Evolutionary conservation across 2,329 filamentous ascomycete species (phyloP).

Genomic region (Epichloe sibirici): DNA sequence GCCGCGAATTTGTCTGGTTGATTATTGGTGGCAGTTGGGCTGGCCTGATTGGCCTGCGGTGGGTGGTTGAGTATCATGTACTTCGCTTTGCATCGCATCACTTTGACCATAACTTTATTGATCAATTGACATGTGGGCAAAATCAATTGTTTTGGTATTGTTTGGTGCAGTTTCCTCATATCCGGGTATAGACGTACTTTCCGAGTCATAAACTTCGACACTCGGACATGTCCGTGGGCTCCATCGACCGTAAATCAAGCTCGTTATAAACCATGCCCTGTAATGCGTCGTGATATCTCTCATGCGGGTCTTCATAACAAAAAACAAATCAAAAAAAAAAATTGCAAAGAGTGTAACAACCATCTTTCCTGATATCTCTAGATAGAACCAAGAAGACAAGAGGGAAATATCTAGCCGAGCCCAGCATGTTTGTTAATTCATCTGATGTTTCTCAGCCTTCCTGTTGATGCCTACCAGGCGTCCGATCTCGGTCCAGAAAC

Average conservation of each 20-base stretch:
- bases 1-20: background rate
- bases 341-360: background rate
- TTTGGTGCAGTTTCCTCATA: background rate
- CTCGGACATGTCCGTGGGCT: background rate
- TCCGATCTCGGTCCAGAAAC: slow-evolving; percentile 44
- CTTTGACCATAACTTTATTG: background rate
- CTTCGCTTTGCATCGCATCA: background rate
- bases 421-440: slow-evolving; percentile 2
- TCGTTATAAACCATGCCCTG: background rate
- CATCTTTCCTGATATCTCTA: background rate
- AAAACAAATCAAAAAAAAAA: background rate
- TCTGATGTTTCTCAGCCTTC: slow-evolving; percentile 11
- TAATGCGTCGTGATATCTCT: background rate
- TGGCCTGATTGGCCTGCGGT: background rate
- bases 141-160: background rate
- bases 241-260: background rate
- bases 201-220: background rate
- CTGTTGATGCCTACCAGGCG: slow-evolving; percentile 29
- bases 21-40: background rate
- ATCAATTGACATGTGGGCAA: background rate
- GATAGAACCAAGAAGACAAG: background rate
- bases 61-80: no score
- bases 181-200: slow-evolving; percentile 4
- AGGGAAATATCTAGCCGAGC: background rate
- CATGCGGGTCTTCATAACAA: background rate